Conservation (phyloP, 768 basidiomycete species). For the Kwoniella bestiolae region DNA sequence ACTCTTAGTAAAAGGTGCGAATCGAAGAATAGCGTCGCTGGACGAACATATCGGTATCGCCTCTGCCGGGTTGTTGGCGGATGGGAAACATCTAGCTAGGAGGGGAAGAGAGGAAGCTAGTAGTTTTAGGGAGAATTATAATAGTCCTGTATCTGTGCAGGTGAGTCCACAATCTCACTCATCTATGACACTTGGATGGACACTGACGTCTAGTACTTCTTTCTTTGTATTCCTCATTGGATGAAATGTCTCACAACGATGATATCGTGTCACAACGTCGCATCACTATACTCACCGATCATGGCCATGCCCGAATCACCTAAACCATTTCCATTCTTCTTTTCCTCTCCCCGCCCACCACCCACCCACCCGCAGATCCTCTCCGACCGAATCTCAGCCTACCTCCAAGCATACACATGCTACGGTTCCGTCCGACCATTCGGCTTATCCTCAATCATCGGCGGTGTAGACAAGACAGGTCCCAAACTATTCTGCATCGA, state of each 20-base stretch:
- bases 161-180: too few relatives aligned
- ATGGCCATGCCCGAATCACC: neutral
- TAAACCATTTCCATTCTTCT: neutral
- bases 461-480: constrained; percentile 82
- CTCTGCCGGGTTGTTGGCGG: constrained; percentile 89
- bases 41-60: constrained; percentile 94
- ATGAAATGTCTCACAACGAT: too few relatives aligned
- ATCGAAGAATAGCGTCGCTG: constrained; percentile 88
- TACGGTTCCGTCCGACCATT: constrained; percentile 98
- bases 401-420: constrained; percentile 92
- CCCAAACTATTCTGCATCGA: constrained; percentile 88
- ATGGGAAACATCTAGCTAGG: constrained; percentile 84
- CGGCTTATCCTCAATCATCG: constrained; percentile 90
- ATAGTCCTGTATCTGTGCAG: constrained; percentile 76
- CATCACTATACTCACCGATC: too few relatives aligned
- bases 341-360: neutral
- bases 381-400: constrained; percentile 80
- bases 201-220: too few relatives aligned
- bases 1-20: constrained; percentile 87
- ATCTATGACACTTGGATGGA: too few relatives aligned
- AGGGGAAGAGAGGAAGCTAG: constrained; percentile 82
- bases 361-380: constrained; percentile 62
- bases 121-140: constrained; percentile 73
- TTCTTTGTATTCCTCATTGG: too few relatives aligned
- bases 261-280: too few relatives aligned